Evolutionary conservation across 805 yeast species (phyloP), one percentile per base, ranked within the genome.

Genomic region (Saccharomycopsis javanensis): DNA sequence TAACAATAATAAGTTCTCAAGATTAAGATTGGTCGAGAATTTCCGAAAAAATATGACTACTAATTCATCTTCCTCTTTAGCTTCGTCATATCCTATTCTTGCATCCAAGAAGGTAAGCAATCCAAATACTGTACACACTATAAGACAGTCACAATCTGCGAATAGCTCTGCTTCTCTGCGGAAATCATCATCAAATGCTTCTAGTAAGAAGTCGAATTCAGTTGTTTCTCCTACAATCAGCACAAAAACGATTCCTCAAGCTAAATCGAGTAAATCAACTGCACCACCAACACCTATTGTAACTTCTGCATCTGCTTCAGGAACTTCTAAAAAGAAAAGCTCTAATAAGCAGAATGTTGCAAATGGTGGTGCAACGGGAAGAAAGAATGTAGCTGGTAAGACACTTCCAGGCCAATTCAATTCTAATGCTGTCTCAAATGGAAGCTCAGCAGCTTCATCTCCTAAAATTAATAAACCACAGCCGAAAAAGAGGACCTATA

Each of bases 11-110:
- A 96, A 90, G 69, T 94, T 94, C 69, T 81, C 88, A 77, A 80
- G 98, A 62, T 73, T 92, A 54, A 78, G 96, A 61, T 89, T 91
- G 65, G 86, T 92, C 59, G 98, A 92, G 68, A 94, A 86, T 70
- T 82, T 87, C 71, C 76, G 96, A 56, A 75, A 86, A 25, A 34
- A 27, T 16, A 28, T 45, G 37, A 8, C 50, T 6, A 23, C 23
- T 31, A 33, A 23, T 16, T 42, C 48, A 20, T 42, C 45, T 16
- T 37, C 48, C 10, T 23, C 48, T 10, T 42, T 42, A n/a, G 48
- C 25, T 20, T 42, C 48, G 18, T 42, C 48, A 10, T 42, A 42
- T 42, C 48, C 48, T 20, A 42, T 42, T 42, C 48, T 42, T 42
- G 48, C 30, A 15, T 53, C 48, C 31, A 25, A 38, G 16, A 20